Evolutionary conservation across 2,329 filamentous ascomycete genomes (phyloP).

Genomic region (Stagonosporopsis cucurbitacearum): DNA sequence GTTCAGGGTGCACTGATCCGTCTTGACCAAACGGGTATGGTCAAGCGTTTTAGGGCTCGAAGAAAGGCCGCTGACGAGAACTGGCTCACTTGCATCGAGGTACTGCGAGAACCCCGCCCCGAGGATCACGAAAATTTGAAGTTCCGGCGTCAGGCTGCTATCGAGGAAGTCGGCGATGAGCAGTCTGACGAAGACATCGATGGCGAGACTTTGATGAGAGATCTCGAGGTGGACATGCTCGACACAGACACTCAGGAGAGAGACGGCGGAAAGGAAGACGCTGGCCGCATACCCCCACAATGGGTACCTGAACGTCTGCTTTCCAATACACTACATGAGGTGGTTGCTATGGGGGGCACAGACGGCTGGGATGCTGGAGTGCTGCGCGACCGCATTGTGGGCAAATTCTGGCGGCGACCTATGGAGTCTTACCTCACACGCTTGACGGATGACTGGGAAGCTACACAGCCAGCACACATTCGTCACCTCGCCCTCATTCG

Average conservation of each 20-base stretch:
- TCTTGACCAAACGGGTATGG: conserved; percentile 49
- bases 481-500: conserved; percentile 63
- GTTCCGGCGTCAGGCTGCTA: conserved; percentile 31
- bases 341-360: conserved; percentile 55
- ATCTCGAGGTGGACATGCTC: conserved; percentile 41
- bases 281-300: conserved; percentile 52
- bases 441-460: conserved; percentile 62
- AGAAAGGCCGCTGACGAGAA: conserved; percentile 35
- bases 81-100: conserved; percentile 49
- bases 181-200: conserved; percentile 40
- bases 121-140: conserved; percentile 45
- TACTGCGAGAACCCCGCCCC: conserved; percentile 48
- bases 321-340: conserved; percentile 60
- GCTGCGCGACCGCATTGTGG: conserved; percentile 50
- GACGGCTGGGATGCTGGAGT: conserved; percentile 58
- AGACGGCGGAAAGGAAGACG: conserved; percentile 28
- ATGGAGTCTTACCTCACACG: conserved; percentile 61
- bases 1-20: conserved; percentile 50
- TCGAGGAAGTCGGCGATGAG: conserved; percentile 25
- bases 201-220: conserved; percentile 39
- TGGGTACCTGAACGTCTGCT: conserved; percentile 63
- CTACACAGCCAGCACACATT: conserved; percentile 64
- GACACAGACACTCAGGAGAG: conserved; percentile 28
- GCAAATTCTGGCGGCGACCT: conserved; percentile 61
- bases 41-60: conserved; percentile 48